phyloP scores from a whole-genome alignment of 2,329 filamentous ascomycete genomes.

The Escovopsis sp. region DNA sequence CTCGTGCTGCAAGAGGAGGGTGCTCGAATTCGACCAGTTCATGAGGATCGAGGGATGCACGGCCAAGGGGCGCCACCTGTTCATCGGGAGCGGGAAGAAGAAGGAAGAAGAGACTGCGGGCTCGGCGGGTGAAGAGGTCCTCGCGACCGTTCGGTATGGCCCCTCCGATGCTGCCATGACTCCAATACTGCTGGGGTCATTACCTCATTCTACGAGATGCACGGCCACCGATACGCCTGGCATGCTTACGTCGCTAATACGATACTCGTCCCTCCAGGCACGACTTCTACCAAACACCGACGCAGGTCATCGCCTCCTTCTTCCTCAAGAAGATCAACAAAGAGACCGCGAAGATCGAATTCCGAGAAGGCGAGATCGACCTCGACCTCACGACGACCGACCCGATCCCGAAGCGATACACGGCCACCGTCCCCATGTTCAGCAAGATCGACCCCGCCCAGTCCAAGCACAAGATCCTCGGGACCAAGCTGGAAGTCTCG shows the following conservation, averaged over 20 bases:
- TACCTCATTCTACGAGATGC: neutral
- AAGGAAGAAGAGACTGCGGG: constrained; percentile 44
- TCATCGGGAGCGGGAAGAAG: constrained; percentile 64
- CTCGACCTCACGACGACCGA: constrained; percentile 81
- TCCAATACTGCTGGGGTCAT: no score
- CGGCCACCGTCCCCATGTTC: constrained; percentile 57
- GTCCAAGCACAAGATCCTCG: constrained; percentile 66
- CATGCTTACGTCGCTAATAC: neutral
- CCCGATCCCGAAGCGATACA: constrained; percentile 61
- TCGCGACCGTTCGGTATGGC: constrained; percentile 57
- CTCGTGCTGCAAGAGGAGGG: constrained; percentile 87
- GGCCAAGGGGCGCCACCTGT: constrained; percentile 68
- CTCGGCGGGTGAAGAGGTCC: constrained; percentile 50
- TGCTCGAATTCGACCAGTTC: constrained; percentile 95
- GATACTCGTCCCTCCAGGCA: constrained; percentile 22
- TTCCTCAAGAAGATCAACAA: constrained; percentile 97
- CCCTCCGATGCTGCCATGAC: neutral
- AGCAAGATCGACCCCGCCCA: constrained; percentile 59
- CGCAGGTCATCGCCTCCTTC: constrained; percentile 73
- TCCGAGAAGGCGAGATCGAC: constrained; percentile 45
- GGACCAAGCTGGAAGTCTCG: constrained; percentile 75
- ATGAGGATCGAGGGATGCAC: constrained; percentile 88
- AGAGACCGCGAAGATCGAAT: constrained; percentile 55
- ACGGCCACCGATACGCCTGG: no score
- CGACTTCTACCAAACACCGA: constrained; percentile 90